Percentiles rank a stretch among this genome's conserved stretches.
phyloP scores from a whole-genome alignment of 305 asterid species.

The Fraxinus baroniana region DNA sequence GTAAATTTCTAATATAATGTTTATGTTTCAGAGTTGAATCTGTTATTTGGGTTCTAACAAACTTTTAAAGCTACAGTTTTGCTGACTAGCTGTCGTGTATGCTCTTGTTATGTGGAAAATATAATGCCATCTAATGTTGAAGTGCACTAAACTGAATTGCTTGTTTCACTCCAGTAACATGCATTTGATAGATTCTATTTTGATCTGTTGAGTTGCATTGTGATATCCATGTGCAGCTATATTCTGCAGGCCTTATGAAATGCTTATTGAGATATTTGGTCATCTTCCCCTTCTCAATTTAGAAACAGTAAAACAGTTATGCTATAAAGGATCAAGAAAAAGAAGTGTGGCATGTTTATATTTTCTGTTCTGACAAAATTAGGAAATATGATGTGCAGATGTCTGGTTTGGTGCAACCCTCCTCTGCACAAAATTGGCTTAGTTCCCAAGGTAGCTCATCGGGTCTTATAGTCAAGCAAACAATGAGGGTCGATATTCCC shows the following conservation, averaged over 20 bases:
- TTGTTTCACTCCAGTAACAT: not conserved
- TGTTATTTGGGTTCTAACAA: constrained; percentile 25
- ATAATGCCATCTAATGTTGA: not conserved
- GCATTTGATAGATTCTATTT: constrained; percentile 15
- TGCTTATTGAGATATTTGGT: constrained; percentile 18
- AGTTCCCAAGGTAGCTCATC: constrained; percentile 89
- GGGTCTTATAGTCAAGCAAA: constrained; percentile 83
- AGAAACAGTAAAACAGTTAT: not conserved
- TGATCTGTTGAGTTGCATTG: not conserved
- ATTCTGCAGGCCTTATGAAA: constrained; percentile 7
- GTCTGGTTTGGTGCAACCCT: not conserved
- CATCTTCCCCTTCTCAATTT: constrained; percentile 14
- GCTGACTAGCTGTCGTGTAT: constrained; percentile 25
- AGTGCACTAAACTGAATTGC: constrained; percentile 11
- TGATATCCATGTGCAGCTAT: constrained; percentile 11
- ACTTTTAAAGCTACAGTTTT: constrained; percentile 28
- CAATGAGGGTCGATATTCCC: constrained; percentile 92
- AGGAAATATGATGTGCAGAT: constrained; percentile 4
- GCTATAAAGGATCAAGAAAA: too few relatives aligned
- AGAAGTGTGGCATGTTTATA: not conserved
- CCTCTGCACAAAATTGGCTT: constrained; percentile 72
- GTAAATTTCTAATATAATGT: not conserved
- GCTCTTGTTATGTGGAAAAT: not conserved
- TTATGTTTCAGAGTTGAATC: constrained; percentile 6
- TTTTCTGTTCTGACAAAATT: not conserved